phyloP scores from a whole-genome alignment of 116 monocot species.

The Trichopus zeylanicus region DNA sequence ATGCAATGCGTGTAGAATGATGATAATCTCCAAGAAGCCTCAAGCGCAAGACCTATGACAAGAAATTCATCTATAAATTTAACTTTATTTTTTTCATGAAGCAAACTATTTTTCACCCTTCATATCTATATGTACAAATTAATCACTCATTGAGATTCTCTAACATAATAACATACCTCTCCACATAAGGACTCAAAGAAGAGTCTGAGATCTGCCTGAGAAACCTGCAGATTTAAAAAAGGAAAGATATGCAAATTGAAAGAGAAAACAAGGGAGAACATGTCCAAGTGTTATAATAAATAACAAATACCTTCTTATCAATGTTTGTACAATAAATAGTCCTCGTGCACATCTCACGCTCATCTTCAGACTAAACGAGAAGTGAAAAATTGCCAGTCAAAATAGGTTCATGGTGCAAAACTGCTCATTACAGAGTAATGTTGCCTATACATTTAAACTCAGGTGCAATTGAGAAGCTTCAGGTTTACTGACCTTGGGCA shows the following conservation, averaged over 20 bases:
- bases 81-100: no score
- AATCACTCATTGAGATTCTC: background rate
- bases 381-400: background rate
- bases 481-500: constrained; percentile 96
- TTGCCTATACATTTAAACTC: no score
- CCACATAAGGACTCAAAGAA: constrained; percentile 86
- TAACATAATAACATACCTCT: constrained; percentile 45
- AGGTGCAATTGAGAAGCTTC: no score
- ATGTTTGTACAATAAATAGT: constrained; percentile 97
- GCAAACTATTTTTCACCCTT: no score
- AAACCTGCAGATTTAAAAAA: constrained; percentile 54
- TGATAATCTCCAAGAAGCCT: constrained; percentile 77
- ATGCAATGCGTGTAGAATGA: constrained; percentile 84
- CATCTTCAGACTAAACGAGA: constrained; percentile 56
- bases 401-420: no score
- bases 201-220: constrained; percentile 63
- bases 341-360: constrained; percentile 82
- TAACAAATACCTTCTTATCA: constrained; percentile 73
- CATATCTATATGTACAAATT: no score
- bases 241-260: background rate
- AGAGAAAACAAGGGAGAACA: background rate
- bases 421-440: no score
- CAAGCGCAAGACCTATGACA: constrained; percentile 60
- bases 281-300: background rate
- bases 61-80: background rate